Base-by-base conservation (phyloP, 495 filamentous ascomycete species). In the Tetracladium setigerum region DNA sequence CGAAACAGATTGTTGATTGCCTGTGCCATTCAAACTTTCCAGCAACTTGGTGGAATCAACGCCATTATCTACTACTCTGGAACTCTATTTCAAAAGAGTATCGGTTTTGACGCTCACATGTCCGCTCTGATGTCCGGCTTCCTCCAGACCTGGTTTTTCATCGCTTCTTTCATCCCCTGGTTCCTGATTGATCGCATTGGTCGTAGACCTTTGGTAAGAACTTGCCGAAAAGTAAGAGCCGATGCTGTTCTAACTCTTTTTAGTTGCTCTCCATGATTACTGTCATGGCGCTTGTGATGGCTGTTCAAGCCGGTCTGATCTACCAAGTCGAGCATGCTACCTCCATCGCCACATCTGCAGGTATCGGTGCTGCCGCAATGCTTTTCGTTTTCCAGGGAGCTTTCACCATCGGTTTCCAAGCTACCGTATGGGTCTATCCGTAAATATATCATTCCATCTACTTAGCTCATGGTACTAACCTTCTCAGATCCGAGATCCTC, bases 331-430 rank as follows among this genome's bases (percentile, higher is more conserved):
- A 57, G 15, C 12, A 44, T 17, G n/a, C 22, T 15, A 49, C 66
- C 49, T 36, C 63, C 55, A 63, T 62, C 40, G 45, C 59, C 51
- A 12, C 63, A 46, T 36, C 52, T 53, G 50, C 59, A 33, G 66
- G 67, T 2, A 77, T 75, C 16, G 70, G 72, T 0, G 72, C 79
- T 5, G 81, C 87, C 54, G 59, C 62, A 12, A 61, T 69, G 54
- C 62, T 85, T 14, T 89, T 89, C 60, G 63, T 85, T 15, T 88
- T 86, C 69, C 81, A 82, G 60, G 82, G 80, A 1, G 86, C 86
- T 67, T 89, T 87, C 57, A 82, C 82, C 3, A 67, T 86, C 46
- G 85, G 83, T n/a, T 87, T 83, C 82, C 72, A 86, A 19, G 83
- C 82, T 27, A 87, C 49, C 14, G 30, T 47, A 16, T 50, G 38